Conservation (phyloP, 2,329 filamentous ascomycete species). For the Trichoderma sp. region DNA sequence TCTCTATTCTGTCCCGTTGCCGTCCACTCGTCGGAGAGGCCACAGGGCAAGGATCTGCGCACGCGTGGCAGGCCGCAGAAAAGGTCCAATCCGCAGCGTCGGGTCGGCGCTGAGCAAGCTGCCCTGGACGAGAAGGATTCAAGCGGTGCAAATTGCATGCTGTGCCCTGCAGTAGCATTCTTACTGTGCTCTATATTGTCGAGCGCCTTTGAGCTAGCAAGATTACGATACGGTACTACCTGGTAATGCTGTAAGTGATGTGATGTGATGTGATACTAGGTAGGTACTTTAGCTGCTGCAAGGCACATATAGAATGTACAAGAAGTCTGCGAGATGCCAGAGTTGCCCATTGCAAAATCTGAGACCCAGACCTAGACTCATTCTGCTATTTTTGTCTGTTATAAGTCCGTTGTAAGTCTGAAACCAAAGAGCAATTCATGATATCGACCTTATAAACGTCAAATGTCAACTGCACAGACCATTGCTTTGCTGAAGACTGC, state of each 20-base stretch:
- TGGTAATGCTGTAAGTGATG: not conserved
- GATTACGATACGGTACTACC: not conserved
- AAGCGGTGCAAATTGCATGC: not conserved
- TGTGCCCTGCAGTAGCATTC: not conserved
- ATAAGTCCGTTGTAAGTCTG: not conserved
- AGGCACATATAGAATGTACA: not conserved
- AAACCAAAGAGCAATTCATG: not conserved
- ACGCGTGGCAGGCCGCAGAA: conserved; percentile 16
- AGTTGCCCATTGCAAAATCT: not conserved
- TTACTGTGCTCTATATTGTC: not conserved
- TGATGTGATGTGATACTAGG: not conserved
- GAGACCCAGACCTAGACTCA: not conserved
- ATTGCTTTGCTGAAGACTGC: not conserved
- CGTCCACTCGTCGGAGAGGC: conserved; percentile 19
- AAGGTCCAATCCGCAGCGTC: conserved; percentile 25
- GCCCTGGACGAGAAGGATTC: not conserved
- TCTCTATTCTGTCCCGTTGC: not conserved
- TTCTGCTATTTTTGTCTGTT: too few species aligned
- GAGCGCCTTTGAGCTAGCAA: not conserved
- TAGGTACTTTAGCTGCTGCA: not conserved
- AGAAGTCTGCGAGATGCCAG: not conserved
- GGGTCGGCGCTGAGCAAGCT: conserved; percentile 21
- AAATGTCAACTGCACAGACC: not conserved
- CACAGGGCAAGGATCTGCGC: conserved; percentile 16
- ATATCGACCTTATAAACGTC: not conserved